These are phyloP conservation scores for Crucihimalaya himalaica DNA, from an alignment of 345 rosid species.

Conservation along the genomic window DNA sequence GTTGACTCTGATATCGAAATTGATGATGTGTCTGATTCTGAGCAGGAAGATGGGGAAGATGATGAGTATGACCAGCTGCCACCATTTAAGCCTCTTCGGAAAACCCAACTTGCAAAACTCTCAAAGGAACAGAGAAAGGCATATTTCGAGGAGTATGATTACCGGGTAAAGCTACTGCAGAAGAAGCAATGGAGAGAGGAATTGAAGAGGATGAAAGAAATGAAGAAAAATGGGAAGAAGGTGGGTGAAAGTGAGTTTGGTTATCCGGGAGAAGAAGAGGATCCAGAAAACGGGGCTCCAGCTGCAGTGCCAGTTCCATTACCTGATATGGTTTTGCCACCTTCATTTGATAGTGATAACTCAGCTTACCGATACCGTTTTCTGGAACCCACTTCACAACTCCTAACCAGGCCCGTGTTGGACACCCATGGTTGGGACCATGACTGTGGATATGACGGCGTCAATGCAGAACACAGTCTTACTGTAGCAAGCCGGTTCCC, in stretches of 20 bases:
- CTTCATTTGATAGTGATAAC: conserved; percentile 81
- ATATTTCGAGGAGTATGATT: conserved; percentile 92
- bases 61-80: conserved; percentile 96
- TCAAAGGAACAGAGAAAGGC: conserved; percentile 79
- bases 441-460: conserved; percentile 97
- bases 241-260: conserved; percentile 53
- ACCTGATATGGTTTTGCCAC: conserved; percentile 91
- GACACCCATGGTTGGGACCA: conserved; percentile 99
- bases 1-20: conserved; percentile 81
- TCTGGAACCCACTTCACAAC: conserved; percentile 83
- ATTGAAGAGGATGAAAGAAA: conserved; percentile 72
- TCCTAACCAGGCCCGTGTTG: conserved; percentile 84
- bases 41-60: conserved; percentile 71
- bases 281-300: conserved; percentile 69
- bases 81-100: conserved; percentile 85
- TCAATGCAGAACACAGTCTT: conserved; percentile 72
- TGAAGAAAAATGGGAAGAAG: conserved; percentile 75
- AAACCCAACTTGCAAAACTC: conserved; percentile 75
- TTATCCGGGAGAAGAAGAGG: conserved; percentile 65
- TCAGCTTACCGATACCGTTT: conserved; percentile 89
- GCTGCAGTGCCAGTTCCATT: conserved; percentile 89
- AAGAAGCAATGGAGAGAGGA: conserved; percentile 93
- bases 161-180: conserved; percentile 90
- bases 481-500: conserved; percentile 71
- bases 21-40: conserved; percentile 79